phyloP scores from a whole-genome alignment of 306 rosid genomes.

The Casuarina glauca region DNA sequence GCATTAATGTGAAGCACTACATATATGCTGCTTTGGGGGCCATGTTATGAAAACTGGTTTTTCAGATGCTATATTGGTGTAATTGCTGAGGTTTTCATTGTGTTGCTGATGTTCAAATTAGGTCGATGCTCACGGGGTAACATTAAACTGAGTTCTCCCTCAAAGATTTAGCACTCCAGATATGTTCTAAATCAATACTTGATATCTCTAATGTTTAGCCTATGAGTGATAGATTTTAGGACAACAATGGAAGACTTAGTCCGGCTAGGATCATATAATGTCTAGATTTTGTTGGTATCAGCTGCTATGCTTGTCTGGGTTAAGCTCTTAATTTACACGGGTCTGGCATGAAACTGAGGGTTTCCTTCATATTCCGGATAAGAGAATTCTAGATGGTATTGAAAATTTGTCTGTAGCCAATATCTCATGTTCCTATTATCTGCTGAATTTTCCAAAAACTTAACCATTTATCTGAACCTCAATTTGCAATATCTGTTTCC shows the following conservation, averaged over 20 bases:
- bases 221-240: not conserved
- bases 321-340: not conserved
- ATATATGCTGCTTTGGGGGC: not conserved
- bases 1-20: not conserved
- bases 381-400: not conserved
- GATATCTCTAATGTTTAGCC: not conserved
- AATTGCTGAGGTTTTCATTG: not conserved
- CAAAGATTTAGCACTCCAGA: not conserved
- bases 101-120: not conserved
- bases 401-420: not conserved
- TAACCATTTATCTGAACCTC: not conserved
- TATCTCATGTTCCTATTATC: not conserved
- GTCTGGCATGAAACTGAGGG: not conserved
- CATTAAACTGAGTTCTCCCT: not conserved
- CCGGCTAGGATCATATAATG: not conserved
- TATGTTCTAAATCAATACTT: not conserved
- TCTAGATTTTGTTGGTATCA: not conserved
- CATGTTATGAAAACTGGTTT: not conserved
- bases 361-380: not conserved
- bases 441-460: not conserved
- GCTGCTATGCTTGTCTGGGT: not conserved
- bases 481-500: constrained; percentile 1
- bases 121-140: not conserved
- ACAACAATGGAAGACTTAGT: not conserved
- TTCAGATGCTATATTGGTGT: not conserved